A percentile compares a stretch with the other conserved stretches of the same genome.
These are phyloP conservation scores for Batkoa obscura DNA, from an alignment of 371 early-diverging fungal genomes.

Conservation along the genomic window DNA sequence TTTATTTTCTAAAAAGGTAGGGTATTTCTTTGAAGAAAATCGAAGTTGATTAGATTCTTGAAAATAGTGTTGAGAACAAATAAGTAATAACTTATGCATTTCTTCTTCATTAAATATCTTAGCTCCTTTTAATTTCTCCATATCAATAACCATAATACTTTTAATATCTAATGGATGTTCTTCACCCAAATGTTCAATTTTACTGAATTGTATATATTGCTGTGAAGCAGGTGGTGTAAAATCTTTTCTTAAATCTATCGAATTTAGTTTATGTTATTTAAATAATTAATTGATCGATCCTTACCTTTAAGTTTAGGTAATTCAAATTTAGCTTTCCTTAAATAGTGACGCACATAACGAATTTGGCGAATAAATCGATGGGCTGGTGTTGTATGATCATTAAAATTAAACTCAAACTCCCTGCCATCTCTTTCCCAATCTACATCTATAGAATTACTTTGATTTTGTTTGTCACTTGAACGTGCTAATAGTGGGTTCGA, in stretches of 20 bases:
- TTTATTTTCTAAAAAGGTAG: neutral
- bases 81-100: neutral
- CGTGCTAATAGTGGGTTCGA: too few relatives aligned
- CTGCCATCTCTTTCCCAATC: neutral
- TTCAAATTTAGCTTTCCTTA: conserved; percentile 1
- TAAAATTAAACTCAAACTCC: neutral
- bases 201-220: neutral
- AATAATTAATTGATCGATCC: neutral
- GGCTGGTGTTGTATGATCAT: neutral
- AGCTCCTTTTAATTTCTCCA: neutral
- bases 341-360: neutral
- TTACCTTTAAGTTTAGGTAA: conserved; percentile 1
- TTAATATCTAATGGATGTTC: neutral
- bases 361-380: neutral
- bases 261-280: neutral
- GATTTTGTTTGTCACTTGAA: too few relatives aligned
- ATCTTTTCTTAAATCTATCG: neutral
- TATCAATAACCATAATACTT: neutral
- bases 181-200: neutral
- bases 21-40: neutral
- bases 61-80: neutral
- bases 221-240: neutral
- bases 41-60: neutral
- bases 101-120: neutral
- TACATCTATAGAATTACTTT: neutral